phyloP scores from a whole-genome alignment of 768 basidiomycete species.

The Filobasidium floriforme region DNA sequence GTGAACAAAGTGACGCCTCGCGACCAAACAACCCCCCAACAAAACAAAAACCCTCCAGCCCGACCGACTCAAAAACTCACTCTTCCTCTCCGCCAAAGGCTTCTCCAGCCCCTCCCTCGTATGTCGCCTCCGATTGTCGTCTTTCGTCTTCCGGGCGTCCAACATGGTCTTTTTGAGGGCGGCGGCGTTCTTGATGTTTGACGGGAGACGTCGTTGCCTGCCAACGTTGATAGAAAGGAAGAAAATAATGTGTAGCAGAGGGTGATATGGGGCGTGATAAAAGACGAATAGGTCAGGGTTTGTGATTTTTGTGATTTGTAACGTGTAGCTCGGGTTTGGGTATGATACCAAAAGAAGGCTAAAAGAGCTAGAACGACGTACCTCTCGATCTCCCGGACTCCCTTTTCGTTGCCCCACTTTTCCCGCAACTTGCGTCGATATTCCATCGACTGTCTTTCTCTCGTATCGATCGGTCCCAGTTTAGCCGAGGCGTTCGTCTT shows the following conservation, averaged over 20 bases:
- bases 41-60: too few relatives aligned
- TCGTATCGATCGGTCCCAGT: constrained; percentile 78
- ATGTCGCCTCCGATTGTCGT: constrained; percentile 84
- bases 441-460: constrained; percentile 85
- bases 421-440: constrained; percentile 82
- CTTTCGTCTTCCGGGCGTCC: constrained; percentile 79
- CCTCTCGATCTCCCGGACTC: constrained; percentile 75
- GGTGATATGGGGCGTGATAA: constrained; percentile 16
- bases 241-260: constrained; percentile 1
- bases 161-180: constrained; percentile 89
- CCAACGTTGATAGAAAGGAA: constrained; percentile 7
- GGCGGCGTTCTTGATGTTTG: constrained; percentile 77
- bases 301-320: too few relatives aligned
- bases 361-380: constrained; percentile 49
- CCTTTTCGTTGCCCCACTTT: constrained; percentile 75
- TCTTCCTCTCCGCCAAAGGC: constrained; percentile 86
- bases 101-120: constrained; percentile 76
- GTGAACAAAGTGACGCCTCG: too few relatives aligned
- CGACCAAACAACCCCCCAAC: not conserved
- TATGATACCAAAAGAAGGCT: too few relatives aligned
- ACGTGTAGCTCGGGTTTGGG: too few relatives aligned
- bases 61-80: too few relatives aligned
- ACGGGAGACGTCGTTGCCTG: constrained; percentile 76
- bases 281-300: too few relatives aligned
- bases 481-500: constrained; percentile 88